Evolutionary conservation across 805 yeast species (phyloP), one percentile per base, ranked within the genome.

Genomic region (Candida andamanensis): DNA sequence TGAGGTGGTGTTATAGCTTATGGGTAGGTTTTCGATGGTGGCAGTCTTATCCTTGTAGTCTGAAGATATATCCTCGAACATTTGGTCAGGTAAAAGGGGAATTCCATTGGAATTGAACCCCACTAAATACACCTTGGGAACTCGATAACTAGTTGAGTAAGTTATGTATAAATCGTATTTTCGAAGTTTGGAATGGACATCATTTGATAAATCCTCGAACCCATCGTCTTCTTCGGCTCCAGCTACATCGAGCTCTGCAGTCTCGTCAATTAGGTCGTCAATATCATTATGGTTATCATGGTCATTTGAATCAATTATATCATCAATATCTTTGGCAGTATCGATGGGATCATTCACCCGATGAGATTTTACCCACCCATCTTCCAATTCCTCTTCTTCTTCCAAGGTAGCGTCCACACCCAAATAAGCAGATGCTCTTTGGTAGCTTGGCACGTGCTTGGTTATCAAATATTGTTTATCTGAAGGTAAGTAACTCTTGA

Each of bases 41-140:
- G 90, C 98, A 1, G 98, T 92, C 59, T 92, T 92, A 48, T 90
- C 86, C 50, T 90, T 77, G 58, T 92, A 92, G 53, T 92, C 98
- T 23, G 81, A 74, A 2, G 89, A 75, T 28, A 92, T 86, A 56
- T 92, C 98, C 52, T 90, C 94, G 60, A 89, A 87, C 97, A 92
- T 92, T 48, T 83, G 80, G 20, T 77, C 69, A 2, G 97, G 96
- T 19, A 83, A 66, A 24, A 92, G 63, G 2, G 97, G 98, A 11
- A 78, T 70, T 0, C 98, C 97, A 39, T 82, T 76, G 8, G 78
- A 68, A 49, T 77, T 79, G 62, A 77, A 92, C 0, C 98, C 98
- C 10, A 85, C 86, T 25, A 92, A 62, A 50, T 87, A 92, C 73
- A 94, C 70, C 63, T 92, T 87, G 17, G 98, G 98, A 4, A 92